Percentiles rank a stretch among this genome's conserved stretches.
Evolutionary conservation across 2,329 filamentous ascomycete species (phyloP).

Genomic region (Colletotrichum abscissum): DNA sequence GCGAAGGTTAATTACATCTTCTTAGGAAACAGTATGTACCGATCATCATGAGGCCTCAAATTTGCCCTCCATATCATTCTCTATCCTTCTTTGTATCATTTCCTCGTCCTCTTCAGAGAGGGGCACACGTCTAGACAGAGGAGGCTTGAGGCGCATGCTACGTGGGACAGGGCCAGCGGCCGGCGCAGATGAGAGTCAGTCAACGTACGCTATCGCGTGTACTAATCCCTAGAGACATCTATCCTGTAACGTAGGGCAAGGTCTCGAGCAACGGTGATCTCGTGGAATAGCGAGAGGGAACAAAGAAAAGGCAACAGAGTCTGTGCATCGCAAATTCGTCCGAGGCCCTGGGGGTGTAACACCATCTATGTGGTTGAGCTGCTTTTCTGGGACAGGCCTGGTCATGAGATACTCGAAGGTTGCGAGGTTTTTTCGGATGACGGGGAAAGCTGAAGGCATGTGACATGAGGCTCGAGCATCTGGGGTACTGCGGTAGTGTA

Average conservation of each 20-base stretch:
- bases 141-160: neutral
- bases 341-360: neutral
- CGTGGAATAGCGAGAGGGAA: neutral
- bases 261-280: neutral
- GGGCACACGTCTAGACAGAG: neutral
- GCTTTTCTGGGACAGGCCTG: neutral
- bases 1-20: neutral
- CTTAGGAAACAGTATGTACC: neutral
- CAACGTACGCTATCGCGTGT: neutral
- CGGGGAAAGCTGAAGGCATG: neutral
- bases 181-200: neutral
- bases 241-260: neutral
- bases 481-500: neutral
- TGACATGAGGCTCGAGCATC: slow-evolving; percentile 23
- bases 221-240: neutral
- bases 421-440: neutral
- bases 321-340: neutral
- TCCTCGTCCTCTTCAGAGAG: no score
- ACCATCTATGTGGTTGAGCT: neutral
- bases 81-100: neutral
- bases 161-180: neutral
- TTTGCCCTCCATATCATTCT: neutral
- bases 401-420: neutral
- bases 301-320: neutral
- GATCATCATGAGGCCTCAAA: neutral